Conservation (phyloP, 2,329 filamentous ascomycete species). For the Xylaria digitata region DNA sequence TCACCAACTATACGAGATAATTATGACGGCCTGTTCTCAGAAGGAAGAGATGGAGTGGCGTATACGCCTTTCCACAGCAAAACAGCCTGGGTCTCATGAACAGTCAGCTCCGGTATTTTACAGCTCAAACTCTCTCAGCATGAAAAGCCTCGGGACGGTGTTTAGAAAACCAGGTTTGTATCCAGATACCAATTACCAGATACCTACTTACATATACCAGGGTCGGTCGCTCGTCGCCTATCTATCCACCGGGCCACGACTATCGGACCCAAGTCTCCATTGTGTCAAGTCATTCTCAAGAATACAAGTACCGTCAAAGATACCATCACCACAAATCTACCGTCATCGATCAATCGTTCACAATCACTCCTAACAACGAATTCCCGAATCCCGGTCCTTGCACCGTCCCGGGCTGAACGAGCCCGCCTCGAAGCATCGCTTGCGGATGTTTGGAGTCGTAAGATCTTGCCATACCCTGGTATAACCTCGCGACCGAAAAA, state of each 20-base stretch:
- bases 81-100: constrained; percentile 62
- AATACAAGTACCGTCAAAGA: constrained; percentile 80
- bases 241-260: constrained; percentile 85
- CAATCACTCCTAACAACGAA: constrained; percentile 81
- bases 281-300: constrained; percentile 84
- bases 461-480: constrained; percentile 83
- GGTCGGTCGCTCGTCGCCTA: constrained; percentile 72
- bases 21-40: constrained; percentile 86
- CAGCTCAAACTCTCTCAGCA: constrained; percentile 73
- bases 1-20: constrained; percentile 82
- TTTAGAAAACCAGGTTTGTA: constrained; percentile 75
- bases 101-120: constrained; percentile 62
- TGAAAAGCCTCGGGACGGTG: constrained; percentile 79
- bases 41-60: constrained; percentile 87
- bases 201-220: constrained; percentile 50
- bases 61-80: constrained; percentile 67
- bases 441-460: constrained; percentile 84
- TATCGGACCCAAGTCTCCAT: constrained; percentile 72
- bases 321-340: constrained; percentile 55
- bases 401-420: constrained; percentile 79
- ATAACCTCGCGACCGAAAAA: constrained; percentile 74
- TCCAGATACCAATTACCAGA: background rate
- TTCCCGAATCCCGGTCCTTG: constrained; percentile 73
- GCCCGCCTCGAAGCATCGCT: constrained; percentile 80
- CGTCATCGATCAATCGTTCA: constrained; percentile 75